Percentiles rank a stretch among this genome's conserved stretches.
phyloP scores from a whole-genome alignment of 129 eudicot genomes.

The Ambrosia trifida region DNA sequence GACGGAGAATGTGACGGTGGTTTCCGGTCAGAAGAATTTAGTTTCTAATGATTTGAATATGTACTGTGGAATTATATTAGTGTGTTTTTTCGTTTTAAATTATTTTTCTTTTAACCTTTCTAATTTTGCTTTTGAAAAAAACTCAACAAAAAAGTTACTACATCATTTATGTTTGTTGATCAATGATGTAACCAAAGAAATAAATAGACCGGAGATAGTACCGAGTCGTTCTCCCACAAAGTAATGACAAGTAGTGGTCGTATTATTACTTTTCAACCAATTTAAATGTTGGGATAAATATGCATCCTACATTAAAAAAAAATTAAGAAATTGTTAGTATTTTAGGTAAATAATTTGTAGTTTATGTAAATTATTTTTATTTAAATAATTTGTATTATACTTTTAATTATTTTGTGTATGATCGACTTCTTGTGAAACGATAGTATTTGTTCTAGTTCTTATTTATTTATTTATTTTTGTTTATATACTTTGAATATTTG shows the following conservation, averaged over 20 bases:
- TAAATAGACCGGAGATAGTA: constrained; percentile 2
- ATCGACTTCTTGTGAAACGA: too few relatives aligned
- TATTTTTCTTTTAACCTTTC: constrained; percentile 6
- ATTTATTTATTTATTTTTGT: too few relatives aligned
- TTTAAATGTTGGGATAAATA: not conserved
- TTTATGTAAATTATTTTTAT: too few relatives aligned
- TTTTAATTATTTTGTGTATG: too few relatives aligned
- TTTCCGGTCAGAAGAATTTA: constrained; percentile 18
- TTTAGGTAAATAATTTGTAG: too few relatives aligned
- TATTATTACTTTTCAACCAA: not conserved
- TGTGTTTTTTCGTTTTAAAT: not conserved
- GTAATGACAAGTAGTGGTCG: not conserved
- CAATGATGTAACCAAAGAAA: constrained; percentile 20
- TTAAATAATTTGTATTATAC: too few relatives aligned
- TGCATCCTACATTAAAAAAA: not conserved
- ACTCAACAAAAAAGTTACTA: not conserved
- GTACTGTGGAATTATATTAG: constrained; percentile 52
- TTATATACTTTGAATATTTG: too few relatives aligned
- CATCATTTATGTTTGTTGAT: constrained; percentile 5
- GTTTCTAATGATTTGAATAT: constrained; percentile 33
- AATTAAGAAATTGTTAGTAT: too few relatives aligned
- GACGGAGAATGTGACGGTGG: constrained; percentile 29
- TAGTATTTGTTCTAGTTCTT: too few relatives aligned
- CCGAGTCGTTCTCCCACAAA: constrained; percentile 2
- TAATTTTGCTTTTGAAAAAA: constrained; percentile 5